Base-by-base conservation (phyloP, 2,329 filamentous ascomycete species). In the Clarireedia monteithiana region DNA sequence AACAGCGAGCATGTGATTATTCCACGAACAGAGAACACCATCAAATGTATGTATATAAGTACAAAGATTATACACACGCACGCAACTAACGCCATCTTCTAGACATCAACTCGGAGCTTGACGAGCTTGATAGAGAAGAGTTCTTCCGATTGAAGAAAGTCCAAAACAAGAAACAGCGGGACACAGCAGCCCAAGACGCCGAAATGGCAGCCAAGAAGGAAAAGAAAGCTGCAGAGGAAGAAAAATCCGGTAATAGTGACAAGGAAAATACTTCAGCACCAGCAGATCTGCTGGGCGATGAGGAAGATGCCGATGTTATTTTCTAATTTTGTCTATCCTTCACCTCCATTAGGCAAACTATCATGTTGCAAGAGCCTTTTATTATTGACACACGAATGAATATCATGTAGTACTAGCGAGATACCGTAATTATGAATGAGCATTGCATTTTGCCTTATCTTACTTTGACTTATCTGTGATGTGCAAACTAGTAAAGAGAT, bases 71-170 rank as follows among this genome's bases (percentile, higher is more conserved):
- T n/a, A 39, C 23, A 36, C 12, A 12, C n/a, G 39, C 40, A 34
- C 30, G 24, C 62, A 50, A 42, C 49, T 58, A 53, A 58, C 39
- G 23, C 20, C 20, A 12, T 36, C 47, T 51, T 44, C 5, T 57
- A 87, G 84, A 97, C 69, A 97, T 97, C 79, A 97, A 97, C 75
- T 96, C 92, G 1, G 94, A 99, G 71, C 82, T 99, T 15, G 94
- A 99, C 69, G 94, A 99, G 74, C 79, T 99, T 50, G 95, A 97
- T 73, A 84, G 94, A 77, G 94, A 97, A 71, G 94, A 99, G 71
- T 99, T 99, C 72, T 99, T 96, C 74, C 81, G 94, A 63, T 74
- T 99, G 69, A 99, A 99, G 76, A 99, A 99, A 78, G 88, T 92
- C 38, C 88, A 89, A 48, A 82, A 82, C 70, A 92, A 92, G 76